phyloP scores from a whole-genome alignment of 2,329 filamentous ascomycete species.

The Sclerotinia minor region DNA sequence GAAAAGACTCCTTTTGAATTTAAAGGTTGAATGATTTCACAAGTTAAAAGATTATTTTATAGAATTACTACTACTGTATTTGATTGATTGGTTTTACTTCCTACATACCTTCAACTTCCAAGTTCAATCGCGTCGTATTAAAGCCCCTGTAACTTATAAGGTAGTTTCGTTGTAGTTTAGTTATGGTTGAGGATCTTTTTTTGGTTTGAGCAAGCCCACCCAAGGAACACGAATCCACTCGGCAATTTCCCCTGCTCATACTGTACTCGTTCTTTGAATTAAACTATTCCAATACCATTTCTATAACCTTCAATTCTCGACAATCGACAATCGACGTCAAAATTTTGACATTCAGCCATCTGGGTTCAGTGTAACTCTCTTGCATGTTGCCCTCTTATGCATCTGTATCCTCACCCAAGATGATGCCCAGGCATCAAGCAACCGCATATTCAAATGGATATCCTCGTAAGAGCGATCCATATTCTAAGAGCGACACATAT shows the following conservation, averaged over 20 bases:
- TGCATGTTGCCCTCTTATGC: slow-evolving; percentile 63
- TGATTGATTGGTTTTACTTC: no score
- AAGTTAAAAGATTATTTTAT: neutral
- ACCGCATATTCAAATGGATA: slow-evolving; percentile 82
- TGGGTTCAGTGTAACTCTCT: slow-evolving; percentile 25
- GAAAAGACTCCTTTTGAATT: neutral
- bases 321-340: slow-evolving; percentile 19
- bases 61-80: neutral
- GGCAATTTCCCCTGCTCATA: slow-evolving; percentile 21
- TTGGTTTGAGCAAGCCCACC: slow-evolving; percentile 5
- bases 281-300: slow-evolving; percentile 2
- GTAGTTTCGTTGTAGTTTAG: no score
- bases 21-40: neutral
- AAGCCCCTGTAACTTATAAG: slow-evolving; percentile 3
- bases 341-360: slow-evolving; percentile 14
- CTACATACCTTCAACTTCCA: neutral
- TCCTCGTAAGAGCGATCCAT: slow-evolving; percentile 67
- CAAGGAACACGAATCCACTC: slow-evolving; percentile 26
- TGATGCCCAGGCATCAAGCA: slow-evolving; percentile 82
- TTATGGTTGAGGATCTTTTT: slow-evolving; percentile 17
- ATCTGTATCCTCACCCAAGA: slow-evolving; percentile 49
- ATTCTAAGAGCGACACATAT: slow-evolving; percentile 71
- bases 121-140: slow-evolving; percentile 3
- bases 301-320: slow-evolving; percentile 12
- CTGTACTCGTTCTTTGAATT: neutral